Conservation (phyloP, 139 green algal species). For the Diplosphaera chodatii region DNA sequence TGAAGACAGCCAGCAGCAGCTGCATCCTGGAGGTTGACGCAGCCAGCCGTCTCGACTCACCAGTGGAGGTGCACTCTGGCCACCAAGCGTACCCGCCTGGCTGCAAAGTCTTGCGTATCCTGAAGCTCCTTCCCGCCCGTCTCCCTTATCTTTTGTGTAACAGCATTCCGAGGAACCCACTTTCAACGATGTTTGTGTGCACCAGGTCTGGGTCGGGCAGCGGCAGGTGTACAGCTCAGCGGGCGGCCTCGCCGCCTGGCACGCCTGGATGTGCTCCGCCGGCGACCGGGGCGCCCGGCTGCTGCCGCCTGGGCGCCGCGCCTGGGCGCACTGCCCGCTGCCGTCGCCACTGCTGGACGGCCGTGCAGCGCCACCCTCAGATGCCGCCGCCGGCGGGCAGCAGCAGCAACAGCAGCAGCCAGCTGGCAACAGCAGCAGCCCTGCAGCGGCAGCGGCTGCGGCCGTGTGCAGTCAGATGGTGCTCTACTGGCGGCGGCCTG, state of each 20-base stretch:
- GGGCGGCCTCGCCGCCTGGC: background rate
- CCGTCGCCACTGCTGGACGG: no score
- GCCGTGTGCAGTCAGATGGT: background rate
- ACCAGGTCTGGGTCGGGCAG: background rate
- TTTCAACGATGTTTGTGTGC: no score
- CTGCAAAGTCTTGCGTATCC: no score
- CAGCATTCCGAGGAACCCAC: no score
- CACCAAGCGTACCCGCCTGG: no score
- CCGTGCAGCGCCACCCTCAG: no score
- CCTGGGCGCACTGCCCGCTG: no score
- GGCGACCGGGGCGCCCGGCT: background rate
- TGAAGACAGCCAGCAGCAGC: background rate
- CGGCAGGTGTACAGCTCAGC: background rate
- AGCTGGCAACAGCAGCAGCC: no score
- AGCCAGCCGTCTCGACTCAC: slow-evolving; percentile 7
- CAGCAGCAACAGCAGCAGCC: no score
- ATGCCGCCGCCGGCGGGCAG: no score
- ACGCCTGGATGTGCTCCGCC: background rate
- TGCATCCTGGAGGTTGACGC: slow-evolving; percentile 23
- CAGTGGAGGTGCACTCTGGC: slow-evolving; percentile 11
- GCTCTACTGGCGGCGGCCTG: background rate
- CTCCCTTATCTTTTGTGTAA: no score
- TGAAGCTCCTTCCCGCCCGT: no score
- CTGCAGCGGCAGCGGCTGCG: background rate
- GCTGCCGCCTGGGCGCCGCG: slow-evolving; percentile 14